Base-by-base conservation (phyloP, 2,329 filamentous ascomycete genomes). In the Emericellopsis cladophorae region DNA sequence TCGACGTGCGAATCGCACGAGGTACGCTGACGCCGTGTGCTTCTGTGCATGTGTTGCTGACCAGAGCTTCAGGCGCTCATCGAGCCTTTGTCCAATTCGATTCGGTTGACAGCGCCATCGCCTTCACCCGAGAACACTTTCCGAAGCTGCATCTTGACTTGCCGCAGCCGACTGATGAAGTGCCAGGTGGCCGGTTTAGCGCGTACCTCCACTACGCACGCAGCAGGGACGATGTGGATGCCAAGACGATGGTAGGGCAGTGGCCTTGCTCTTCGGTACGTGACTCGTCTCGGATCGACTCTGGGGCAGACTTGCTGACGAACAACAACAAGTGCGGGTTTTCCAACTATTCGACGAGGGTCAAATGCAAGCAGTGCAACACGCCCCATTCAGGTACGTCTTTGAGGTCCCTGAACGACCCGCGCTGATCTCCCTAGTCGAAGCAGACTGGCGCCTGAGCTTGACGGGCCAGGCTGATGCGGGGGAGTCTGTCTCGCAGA, bases 401-500 rank as follows among this genome's bases (percentile, higher is more conserved):
- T 4, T 4, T 7, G 26, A 29, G 4, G 3, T 29, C 12, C 26
- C 8, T 29, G 26, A 29, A 12, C 8, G 6, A 29, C 4, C 26
- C 12, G 16, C 29, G 15, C 44, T 43, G 24, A 42, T 33, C 7
- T 11, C 16, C 11, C 15, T 18, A 38, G 16, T 33, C 55, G 53
- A 50, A 7, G 41, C 53, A 5, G 49, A 53, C 26, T 57, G 57
- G 52, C 54, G 54, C 23, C 48, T 57, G 21, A 64, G 58, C 36
- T 53, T 72, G 5, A 71, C 67, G 16, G 68, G 68, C 24, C 61
- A 64, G 12, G 37, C 39, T 22, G 69, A 73, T 50, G 65, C 67
- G 21, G 61, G 66, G 40, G 59, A 79, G 43, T 59, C 71, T 0
- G 74, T 80, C 1, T 87, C 84, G 1, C 84, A 88, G 48, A 87